A percentile compares a stretch with the other conserved stretches of the same genome.
Evolutionary conservation across 192 early-diverging fungal genomes (phyloP).

Genomic region (Umbelopsis sp.): DNA sequence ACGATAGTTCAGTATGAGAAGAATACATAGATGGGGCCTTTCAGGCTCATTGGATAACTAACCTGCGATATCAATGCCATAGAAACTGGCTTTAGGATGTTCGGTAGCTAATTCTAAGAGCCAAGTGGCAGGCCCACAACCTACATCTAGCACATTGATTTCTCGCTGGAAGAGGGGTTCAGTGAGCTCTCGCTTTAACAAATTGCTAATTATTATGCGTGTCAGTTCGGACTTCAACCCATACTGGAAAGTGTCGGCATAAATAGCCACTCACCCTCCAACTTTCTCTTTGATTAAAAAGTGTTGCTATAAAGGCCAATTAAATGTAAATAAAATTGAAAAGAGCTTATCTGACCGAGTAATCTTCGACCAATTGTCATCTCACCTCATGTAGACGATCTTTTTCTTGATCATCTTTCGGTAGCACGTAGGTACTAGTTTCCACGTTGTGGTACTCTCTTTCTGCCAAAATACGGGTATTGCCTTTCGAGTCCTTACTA

Average conservation of each 20-base stretch:
- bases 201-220: not conserved
- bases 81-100: conserved; percentile 46
- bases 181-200: not conserved
- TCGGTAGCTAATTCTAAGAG: conserved; percentile 49
- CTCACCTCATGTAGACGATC: conserved; percentile 30
- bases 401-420: conserved; percentile 34
- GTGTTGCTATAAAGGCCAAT: not conserved
- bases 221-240: not conserved
- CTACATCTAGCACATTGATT: conserved; percentile 30
- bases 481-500: not conserved
- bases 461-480: conserved; percentile 19
- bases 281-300: conserved; percentile 1
- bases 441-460: conserved; percentile 30
- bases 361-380: not conserved
- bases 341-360: too few relatives aligned
- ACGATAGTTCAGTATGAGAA: not conserved
- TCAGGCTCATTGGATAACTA: not conserved
- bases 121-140: conserved; percentile 42
- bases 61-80: conserved; percentile 49
- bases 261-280: not conserved
- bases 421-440: conserved; percentile 26
- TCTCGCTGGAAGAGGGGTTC: conserved; percentile 3
- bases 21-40: not conserved
- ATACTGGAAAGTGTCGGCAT: not conserved
- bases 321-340: too few relatives aligned